phyloP scores from a whole-genome alignment of 2,329 filamentous ascomycete species.

The Sclerotinia borealis region DNA sequence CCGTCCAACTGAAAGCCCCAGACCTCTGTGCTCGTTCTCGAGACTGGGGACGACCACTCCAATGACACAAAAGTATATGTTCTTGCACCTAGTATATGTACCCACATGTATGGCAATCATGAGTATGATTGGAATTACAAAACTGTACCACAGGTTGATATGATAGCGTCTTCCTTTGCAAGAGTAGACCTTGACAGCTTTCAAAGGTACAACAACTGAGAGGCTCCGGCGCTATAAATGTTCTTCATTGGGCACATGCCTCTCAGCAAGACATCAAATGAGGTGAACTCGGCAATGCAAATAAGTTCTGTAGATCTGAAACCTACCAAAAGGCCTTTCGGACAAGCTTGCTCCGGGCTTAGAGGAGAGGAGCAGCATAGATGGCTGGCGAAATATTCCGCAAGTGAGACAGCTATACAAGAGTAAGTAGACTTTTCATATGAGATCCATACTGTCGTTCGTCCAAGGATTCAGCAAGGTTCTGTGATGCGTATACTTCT shows the following conservation, averaged over 20 bases:
- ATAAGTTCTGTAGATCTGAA: background rate
- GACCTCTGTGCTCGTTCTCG: slow-evolving; percentile 14
- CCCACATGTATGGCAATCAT: slow-evolving; percentile 17
- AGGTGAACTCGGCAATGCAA: slow-evolving; percentile 26
- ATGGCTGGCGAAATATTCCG: background rate
- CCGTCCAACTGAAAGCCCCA: slow-evolving; percentile 13
- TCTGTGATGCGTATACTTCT: background rate
- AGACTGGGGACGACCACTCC: slow-evolving; percentile 15
- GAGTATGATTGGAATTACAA: slow-evolving; percentile 18
- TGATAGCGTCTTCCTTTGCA: background rate
- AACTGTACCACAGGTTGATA: slow-evolving; percentile 8
- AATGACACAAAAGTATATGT: background rate
- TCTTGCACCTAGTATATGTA: background rate
- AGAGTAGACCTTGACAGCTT: background rate
- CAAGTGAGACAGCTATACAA: background rate
- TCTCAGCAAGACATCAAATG: slow-evolving; percentile 35
- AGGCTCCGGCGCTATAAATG: slow-evolving; percentile 34
- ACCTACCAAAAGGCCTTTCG: background rate
- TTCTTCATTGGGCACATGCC: slow-evolving; percentile 24
- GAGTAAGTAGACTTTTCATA: background rate
- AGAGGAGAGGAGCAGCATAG: background rate
- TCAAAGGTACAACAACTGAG: slow-evolving; percentile 26
- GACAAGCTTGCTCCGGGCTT: background rate
- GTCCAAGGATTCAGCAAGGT: background rate
- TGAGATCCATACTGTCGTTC: background rate